Conservation (phyloP, 2,329 filamentous ascomycete genomes). For the Claviceps humidiphila region DNA sequence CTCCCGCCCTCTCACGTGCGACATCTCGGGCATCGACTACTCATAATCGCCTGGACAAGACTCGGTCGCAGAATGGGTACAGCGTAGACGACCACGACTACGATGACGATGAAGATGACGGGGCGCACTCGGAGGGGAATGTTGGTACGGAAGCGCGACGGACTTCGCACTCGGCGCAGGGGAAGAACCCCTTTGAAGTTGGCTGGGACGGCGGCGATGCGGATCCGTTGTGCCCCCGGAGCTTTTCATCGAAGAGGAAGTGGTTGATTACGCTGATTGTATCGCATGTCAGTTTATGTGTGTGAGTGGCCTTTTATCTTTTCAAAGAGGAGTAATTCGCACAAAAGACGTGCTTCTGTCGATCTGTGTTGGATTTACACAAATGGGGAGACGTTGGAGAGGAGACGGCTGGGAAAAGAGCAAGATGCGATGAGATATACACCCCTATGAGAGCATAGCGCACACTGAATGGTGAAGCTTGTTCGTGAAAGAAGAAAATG, state of each 20-base stretch:
- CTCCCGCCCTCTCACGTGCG: background rate
- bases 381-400: too few species aligned
- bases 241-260: conserved; percentile 50
- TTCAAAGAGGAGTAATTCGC: background rate
- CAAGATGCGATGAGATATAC: too few species aligned
- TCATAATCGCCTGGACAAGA: background rate
- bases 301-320: conserved; percentile 44
- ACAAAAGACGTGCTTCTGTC: too few species aligned
- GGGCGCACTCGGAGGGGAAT: background rate
- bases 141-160: conserved; percentile 6
- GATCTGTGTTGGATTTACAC: too few species aligned
- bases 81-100: conserved; percentile 21
- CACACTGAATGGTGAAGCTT: too few species aligned
- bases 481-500: background rate
- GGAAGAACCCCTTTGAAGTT: conserved; percentile 50
- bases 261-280: conserved; percentile 71
- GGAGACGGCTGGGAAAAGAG: too few species aligned
- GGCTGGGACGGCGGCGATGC: conserved; percentile 56
- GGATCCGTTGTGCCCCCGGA: conserved; percentile 64
- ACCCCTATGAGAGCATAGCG: too few species aligned
- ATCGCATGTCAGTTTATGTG: conserved; percentile 63
- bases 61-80: conserved; percentile 31
- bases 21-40: background rate
- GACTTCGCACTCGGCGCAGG: background rate
- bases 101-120: background rate